A percentile compares a stretch with the other conserved stretches of the same genome.
Conservation (phyloP, 148 eudicot species). For the Vaccinium macrocarpon region DNA sequence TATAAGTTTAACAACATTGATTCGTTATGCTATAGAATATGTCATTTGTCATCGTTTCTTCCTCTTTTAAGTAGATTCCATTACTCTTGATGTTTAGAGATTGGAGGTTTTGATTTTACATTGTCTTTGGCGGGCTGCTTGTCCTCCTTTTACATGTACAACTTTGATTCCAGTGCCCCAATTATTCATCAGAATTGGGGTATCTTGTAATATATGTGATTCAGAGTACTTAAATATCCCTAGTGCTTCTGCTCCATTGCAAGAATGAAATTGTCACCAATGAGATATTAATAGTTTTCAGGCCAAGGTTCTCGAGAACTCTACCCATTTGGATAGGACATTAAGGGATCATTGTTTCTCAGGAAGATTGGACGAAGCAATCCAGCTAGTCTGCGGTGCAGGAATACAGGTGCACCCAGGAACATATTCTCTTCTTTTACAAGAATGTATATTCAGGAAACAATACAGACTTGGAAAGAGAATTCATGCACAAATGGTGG, state of each 20-base stretch:
- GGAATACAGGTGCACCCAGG: conserved; percentile 38
- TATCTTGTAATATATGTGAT: not conserved
- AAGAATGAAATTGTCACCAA: conserved; percentile 31
- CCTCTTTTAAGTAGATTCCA: not conserved
- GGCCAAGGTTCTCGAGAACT: conserved; percentile 37
- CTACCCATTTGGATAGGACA: conserved; percentile 48
- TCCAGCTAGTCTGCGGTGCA: conserved; percentile 52
- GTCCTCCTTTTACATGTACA: not conserved
- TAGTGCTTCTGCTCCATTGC: not conserved
- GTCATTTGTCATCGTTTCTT: not conserved
- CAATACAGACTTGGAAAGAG: conserved; percentile 56
- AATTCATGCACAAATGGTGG: conserved; percentile 71
- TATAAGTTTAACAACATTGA: not conserved
- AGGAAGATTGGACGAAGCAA: conserved; percentile 74
- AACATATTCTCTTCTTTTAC: conserved; percentile 77
- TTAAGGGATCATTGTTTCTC: conserved; percentile 62
- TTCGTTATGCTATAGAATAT: not conserved
- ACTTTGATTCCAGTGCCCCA: not conserved
- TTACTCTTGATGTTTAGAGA: not conserved
- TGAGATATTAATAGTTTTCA: conserved; percentile 77
- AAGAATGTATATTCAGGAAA: conserved; percentile 68
- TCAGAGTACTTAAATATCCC: not conserved
- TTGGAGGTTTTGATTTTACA: not conserved
- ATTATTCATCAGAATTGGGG: not conserved
- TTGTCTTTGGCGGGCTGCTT: not conserved